Evolutionary conservation across 2,329 filamentous ascomycete genomes (phyloP), one percentile per base, ranked within the genome.

Genomic region (Ophiostoma sp.): DNA sequence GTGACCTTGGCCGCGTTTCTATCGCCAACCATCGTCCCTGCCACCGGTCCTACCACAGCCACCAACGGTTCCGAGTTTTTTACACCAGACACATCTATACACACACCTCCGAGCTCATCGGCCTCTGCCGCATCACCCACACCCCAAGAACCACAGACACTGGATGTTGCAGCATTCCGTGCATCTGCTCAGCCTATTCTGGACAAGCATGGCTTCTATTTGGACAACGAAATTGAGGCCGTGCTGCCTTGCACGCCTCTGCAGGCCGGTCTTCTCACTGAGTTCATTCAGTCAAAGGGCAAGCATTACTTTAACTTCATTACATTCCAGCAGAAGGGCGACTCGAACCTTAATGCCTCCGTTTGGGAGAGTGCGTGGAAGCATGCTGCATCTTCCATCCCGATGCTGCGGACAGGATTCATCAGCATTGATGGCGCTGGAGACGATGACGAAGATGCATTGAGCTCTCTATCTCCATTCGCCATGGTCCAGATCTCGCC

Each of bases 351-450:
- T 0, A 80, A 84, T 5, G 70, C 83, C 0, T 69, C 78, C 0
- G 79, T 77, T 0, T 75, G 96, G 8, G 81, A 81, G 5, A 70
- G 80, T 3, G 91, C 92, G 0, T 97, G 93, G 92, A 74, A 76
- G 1, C 75, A 77, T 3, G 84, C 91, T 0, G 83, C 86, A 66
- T 74, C 80, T 2, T 82, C 81, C 0, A 90, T 95, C 78, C 87
- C 90, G 3, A 94, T 97, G 80, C 84, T 98, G 6, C 88, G 94
- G 28, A 92, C 91, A 7, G 92, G 92, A 0, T 95, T 97, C 77
- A 80, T 87, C 1, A 82, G 90, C 1, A 83, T 92, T 3, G 87
- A 91, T 31, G 87, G 92, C 76, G 66, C 91, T 8, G 92, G 92
- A 0, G 95, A 97, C 77, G 80, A 87, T 2, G 87, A 91, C 31